Base-by-base conservation (phyloP, 139 green algal genomes). In the Coelastrella sp. region DNA sequence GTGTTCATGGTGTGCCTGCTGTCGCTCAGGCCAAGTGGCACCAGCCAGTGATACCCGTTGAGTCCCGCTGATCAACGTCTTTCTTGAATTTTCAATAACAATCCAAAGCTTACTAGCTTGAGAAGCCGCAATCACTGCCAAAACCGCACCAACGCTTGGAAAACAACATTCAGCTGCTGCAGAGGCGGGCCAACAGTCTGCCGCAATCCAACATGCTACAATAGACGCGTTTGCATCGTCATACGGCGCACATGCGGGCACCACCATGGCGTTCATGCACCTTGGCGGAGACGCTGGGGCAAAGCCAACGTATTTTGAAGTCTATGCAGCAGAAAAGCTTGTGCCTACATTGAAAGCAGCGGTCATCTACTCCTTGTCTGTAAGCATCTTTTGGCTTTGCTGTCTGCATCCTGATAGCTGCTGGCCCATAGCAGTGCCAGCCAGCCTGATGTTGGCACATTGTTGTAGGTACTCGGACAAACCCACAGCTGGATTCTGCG, bases 241-340 rank as follows among this genome's bases (percentile, higher is more conserved):
- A 70, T 70, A 70, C 14, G 4, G 11, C 12, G 63, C 12, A 70
- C 12, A 20, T 12, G 12, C 14, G 63, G 12, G 11, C 11, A 22
- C 9, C 74, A 80, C 9, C 25, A 97, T 97, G 96, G 93, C 94
- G 17, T 98, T 98, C 57, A 93, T 98, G 19, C 58, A 89, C n/a
- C 74, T 98, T 7, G 96, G 95, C 0, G 95, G 95, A 15, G 94
- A 96, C 24, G 93, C 91, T 0, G 91, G 84, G n/a, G 74, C 91
- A 3, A 84, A 88, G 22, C 97, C 97, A 11, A 98, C 96, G 1
- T 98, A 97, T 70, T 99, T 99, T 83, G 97, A 99, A 92, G 92
- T 98, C 8, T 87, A 97, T 6, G 97, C 97, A 7, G 96, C 97
- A 5, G 97, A 98, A 17, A 87, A 94, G 17, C 92, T 99, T 4